phyloP scores from a whole-genome alignment of 768 basidiomycete genomes.

The Calocybe gangraenosa region DNA sequence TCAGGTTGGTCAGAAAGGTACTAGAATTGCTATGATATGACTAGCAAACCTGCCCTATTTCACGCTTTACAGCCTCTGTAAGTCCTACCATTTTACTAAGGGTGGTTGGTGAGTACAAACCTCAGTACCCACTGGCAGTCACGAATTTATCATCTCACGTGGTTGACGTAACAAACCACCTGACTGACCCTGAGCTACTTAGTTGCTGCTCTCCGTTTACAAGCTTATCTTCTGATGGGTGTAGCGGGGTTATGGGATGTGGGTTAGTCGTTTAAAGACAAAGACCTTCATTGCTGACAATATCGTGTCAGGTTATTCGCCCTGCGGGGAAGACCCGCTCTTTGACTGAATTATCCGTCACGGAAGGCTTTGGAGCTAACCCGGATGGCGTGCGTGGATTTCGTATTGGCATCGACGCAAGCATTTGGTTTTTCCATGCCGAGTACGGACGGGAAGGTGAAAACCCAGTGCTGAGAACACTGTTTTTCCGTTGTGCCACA shows the following conservation, averaged over 20 bases:
- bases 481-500: constrained; percentile 80
- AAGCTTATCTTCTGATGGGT: too few relatives aligned
- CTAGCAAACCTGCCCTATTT: constrained; percentile 41
- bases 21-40: not conserved
- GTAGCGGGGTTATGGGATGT: constrained; percentile 43
- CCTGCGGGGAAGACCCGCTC: constrained; percentile 73
- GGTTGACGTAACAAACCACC: too few relatives aligned
- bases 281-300: not conserved
- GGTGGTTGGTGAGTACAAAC: too few relatives aligned
- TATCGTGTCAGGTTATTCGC: constrained; percentile 48
- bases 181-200: too few relatives aligned
- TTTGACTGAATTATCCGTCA: constrained; percentile 69
- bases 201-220: too few relatives aligned
- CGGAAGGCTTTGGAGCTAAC: constrained; percentile 72
- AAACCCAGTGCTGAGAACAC: constrained; percentile 80
- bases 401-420: constrained; percentile 84
- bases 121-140: not conserved
- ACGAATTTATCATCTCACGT: too few relatives aligned
- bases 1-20: not conserved
- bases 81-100: constrained; percentile 18
- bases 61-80: constrained; percentile 34
- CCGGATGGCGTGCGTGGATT: constrained; percentile 63
- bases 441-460: constrained; percentile 75
- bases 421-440: constrained; percentile 82
- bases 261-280: constrained; percentile 14